phyloP scores from a whole-genome alignment of 257 asterid species.

The Buddleja alternifolia region DNA sequence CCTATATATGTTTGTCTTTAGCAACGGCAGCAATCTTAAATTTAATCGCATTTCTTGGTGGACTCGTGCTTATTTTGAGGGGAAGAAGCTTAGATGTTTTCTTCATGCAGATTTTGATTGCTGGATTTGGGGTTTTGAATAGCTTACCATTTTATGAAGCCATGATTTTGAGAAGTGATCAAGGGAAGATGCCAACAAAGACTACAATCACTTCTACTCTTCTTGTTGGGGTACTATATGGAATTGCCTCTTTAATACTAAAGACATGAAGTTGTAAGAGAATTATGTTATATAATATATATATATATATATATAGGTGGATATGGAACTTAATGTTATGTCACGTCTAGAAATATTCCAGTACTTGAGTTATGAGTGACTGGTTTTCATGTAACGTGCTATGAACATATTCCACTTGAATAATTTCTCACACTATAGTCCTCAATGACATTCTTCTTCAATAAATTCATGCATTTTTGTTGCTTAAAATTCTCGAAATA shows the following conservation, averaged over 20 bases:
- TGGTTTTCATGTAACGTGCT: not conserved
- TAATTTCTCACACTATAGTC: not conserved
- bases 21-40: conserved; percentile 37
- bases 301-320: not conserved
- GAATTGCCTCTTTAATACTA: conserved; percentile 16
- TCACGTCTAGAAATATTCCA: not conserved
- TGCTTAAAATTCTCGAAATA: no score
- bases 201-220: conserved; percentile 41
- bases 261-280: not conserved
- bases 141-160: conserved; percentile 60
- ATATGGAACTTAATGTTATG: not conserved
- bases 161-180: conserved; percentile 58
- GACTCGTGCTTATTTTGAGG: conserved; percentile 11
- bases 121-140: conserved; percentile 65
- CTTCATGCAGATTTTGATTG: conserved; percentile 43
- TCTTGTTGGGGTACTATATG: conserved; percentile 32
- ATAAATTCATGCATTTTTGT: no score
- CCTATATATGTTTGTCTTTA: conserved; percentile 48
- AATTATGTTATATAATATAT: not conserved
- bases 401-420: not conserved
- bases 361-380: not conserved
- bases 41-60: conserved; percentile 30
- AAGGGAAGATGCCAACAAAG: conserved; percentile 57
- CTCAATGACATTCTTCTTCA: not conserved
- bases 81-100: conserved; percentile 31